These are phyloP conservation scores for Vinca major DNA, from an alignment of 305 asterid genomes.

Conservation along the genomic window DNA sequence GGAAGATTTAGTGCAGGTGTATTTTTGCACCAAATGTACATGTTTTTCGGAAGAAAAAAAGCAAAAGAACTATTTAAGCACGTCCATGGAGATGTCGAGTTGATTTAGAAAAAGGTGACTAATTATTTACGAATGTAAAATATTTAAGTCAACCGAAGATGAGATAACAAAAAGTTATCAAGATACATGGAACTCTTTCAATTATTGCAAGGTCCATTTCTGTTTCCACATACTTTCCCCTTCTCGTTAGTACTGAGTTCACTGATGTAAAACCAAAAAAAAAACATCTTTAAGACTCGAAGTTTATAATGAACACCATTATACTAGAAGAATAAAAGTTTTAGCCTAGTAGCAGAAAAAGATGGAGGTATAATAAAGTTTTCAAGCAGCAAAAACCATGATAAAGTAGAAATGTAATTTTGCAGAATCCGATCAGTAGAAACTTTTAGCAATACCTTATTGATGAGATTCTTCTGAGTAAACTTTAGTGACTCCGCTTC, in stretches of 20 bases:
- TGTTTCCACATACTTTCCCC: background rate
- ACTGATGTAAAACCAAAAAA: background rate
- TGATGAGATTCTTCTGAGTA: conserved; percentile 68
- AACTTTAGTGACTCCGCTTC: conserved; percentile 77
- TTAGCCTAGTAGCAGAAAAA: background rate
- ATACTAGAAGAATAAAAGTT: background rate
- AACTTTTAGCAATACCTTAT: conserved; percentile 41
- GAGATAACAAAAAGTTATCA: background rate
- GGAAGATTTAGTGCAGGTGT: background rate
- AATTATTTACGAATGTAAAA: background rate
- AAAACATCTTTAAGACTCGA: background rate
- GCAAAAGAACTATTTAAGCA: background rate
- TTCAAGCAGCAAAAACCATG: background rate
- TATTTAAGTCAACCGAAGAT: background rate
- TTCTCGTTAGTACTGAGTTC: background rate
- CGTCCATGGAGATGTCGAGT: background rate
- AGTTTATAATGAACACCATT: background rate
- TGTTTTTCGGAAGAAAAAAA: background rate
- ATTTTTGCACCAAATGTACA: background rate
- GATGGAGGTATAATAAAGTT: background rate
- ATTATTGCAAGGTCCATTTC: background rate
- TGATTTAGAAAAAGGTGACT: background rate
- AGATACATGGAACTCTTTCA: background rate
- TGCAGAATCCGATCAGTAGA: conserved; percentile 1
- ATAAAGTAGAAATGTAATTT: conserved; percentile 6